A percentile compares a stretch with the other conserved stretches of the same genome.
phyloP scores from a whole-genome alignment of 768 basidiomycete species.

The Boletus eberwhitei region DNA sequence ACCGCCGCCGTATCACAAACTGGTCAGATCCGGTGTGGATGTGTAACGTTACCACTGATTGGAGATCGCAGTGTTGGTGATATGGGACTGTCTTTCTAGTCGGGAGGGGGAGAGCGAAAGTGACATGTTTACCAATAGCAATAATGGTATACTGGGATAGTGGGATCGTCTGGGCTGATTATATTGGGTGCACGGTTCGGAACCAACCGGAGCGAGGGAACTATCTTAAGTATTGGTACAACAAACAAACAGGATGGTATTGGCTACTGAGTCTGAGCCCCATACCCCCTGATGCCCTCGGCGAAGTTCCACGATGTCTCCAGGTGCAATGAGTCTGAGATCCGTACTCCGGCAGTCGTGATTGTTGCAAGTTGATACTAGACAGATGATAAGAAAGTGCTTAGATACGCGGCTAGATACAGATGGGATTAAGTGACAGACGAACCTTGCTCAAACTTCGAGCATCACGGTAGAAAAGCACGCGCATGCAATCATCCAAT shows the following conservation, averaged over 20 bases:
- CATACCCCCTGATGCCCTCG: conserved; percentile 88
- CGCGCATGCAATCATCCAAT: conserved; percentile 83
- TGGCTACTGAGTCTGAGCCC: conserved; percentile 78
- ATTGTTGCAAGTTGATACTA: conserved; percentile 96
- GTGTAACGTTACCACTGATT: neutral
- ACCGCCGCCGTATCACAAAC: conserved; percentile 27
- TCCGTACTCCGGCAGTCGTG: conserved; percentile 67
- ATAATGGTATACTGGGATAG: neutral
- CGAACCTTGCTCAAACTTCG: conserved; percentile 91
- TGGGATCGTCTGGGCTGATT: neutral
- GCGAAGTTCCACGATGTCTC: conserved; percentile 91
- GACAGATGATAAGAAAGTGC: neutral
- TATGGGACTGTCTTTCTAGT: neutral
- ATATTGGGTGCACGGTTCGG: neutral
- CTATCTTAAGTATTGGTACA: conserved; percentile 7
- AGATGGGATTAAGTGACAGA: neutral
- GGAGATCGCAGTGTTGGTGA: neutral
- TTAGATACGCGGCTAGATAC: neutral
- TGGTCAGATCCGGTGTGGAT: neutral
- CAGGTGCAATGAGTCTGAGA: conserved; percentile 74
- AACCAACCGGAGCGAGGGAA: neutral
- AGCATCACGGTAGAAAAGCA: conserved; percentile 95
- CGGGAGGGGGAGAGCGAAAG: neutral
- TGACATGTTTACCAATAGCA: neutral
- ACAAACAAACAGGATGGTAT: neutral